Conservation (phyloP, 2,329 filamentous ascomycete species). For the Alternaria conjuncta region DNA sequence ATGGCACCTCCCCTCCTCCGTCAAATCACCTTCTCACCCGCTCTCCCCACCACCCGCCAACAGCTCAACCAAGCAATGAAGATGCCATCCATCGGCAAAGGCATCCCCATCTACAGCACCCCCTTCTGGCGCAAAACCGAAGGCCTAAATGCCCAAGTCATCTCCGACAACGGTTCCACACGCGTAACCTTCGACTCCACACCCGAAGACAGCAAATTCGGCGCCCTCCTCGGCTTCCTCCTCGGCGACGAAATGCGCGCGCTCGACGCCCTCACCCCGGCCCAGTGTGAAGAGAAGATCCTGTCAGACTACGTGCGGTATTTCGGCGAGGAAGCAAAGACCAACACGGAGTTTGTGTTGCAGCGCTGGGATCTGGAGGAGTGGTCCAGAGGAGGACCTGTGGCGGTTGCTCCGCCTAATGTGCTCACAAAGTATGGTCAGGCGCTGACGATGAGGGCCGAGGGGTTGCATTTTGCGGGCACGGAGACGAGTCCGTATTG, state of each 20-base stretch:
- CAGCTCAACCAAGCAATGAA: conserved; percentile 43
- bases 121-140: conserved; percentile 57
- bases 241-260: conserved; percentile 27
- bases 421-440: conserved; percentile 18
- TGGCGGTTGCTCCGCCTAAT: conserved; percentile 22
- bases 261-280: conserved; percentile 8
- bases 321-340: conserved; percentile 15
- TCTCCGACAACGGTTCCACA: conserved; percentile 19
- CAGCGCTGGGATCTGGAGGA: conserved; percentile 33
- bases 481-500: conserved; percentile 61
- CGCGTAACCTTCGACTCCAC: conserved; percentile 28
- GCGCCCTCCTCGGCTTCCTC: conserved; percentile 32
- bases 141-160: conserved; percentile 50
- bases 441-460: conserved; percentile 26
- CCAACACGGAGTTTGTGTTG: conserved; percentile 26
- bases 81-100: conserved; percentile 61
- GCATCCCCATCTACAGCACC: conserved; percentile 54
- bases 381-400: conserved; percentile 23
- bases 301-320: conserved; percentile 21
- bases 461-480: conserved; percentile 60
- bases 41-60: conserved; percentile 53
- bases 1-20: conserved; percentile 57
- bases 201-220: conserved; percentile 20
- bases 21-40: conserved; percentile 57
- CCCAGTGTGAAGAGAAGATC: conserved; percentile 8